Base-by-base conservation (phyloP, 352 stramenopile genomes). In the Phytophthora niederhauseri region DNA sequence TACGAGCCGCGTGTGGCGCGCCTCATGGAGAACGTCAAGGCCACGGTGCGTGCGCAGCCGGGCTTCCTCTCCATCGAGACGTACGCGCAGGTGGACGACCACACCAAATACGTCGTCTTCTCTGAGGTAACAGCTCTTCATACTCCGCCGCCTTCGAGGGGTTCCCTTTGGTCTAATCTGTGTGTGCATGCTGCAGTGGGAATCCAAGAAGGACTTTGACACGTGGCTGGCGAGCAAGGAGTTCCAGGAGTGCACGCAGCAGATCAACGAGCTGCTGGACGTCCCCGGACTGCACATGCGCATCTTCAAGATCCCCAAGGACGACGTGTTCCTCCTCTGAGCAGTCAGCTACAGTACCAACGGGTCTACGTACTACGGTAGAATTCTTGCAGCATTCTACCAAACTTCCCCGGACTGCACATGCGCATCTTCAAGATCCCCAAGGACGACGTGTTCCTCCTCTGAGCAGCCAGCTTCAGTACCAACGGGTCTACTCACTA, bases 51-150 rank as follows among this genome's bases (percentile, higher is more conserved):
- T 56, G 70, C 75, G 57, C 87, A 95, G 64, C 87, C 89, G 5
- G 89, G 89, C 0, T 72, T 93, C 28, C 66, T 96, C 57, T 87
- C 82, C 7, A 84, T 96, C 63, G 83, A 90, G 63, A 96, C 89
- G 1, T 91, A 87, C 75, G 80, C 66, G 55, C 84, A 95, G 61
- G 62, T 90, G 62, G 84, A 93, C 69, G 80, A 94, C 60, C 70
- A 87, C 66, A 88, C 91, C 64, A 96, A 96, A 75, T 96, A 95
- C 75, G 81, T 96, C 59, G 89, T 96, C 56, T 92, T 96, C 75
- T 94, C 89, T 51, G 84, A 96, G 85, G 85, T 93, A 15, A 43
- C 11, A 6, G n/a, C 15, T n/a, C 11, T 17, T 15, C 34, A 14
- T 43, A n/a, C 11, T 38, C 31, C 12, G 31, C 31, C 31, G 31